These are phyloP conservation scores for Naganishia kalamii DNA, from an alignment of 768 basidiomycete species.

Conservation along the genomic window DNA sequence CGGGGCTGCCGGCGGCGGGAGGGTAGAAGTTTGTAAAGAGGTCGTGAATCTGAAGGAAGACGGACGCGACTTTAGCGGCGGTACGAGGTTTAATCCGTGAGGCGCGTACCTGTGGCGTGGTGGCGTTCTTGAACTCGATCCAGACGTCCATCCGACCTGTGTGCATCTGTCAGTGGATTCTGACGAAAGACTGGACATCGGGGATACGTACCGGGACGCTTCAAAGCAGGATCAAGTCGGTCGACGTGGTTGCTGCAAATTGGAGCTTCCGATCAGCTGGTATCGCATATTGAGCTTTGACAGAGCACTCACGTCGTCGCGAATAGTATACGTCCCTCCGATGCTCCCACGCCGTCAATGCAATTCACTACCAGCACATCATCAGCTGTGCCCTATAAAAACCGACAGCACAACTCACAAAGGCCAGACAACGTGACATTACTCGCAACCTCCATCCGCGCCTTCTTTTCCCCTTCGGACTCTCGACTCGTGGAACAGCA, in stretches of 20 bases:
- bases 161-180: background rate
- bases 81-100: background rate
- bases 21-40: constrained; percentile 43
- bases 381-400: background rate
- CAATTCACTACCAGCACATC: no score
- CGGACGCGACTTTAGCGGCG: background rate
- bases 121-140: constrained; percentile 75
- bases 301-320: constrained; percentile 58
- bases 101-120: constrained; percentile 64
- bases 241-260: constrained; percentile 73
- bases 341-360: constrained; percentile 76
- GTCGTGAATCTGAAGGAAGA: constrained; percentile 28
- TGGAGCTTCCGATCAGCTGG: no score
- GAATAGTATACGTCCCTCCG: constrained; percentile 80
- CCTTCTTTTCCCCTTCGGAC: background rate
- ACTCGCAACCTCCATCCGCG: background rate
- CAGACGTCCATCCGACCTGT: constrained; percentile 65
- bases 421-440: constrained; percentile 39
- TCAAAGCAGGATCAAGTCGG: constrained; percentile 78
- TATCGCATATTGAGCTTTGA: no score
- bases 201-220: constrained; percentile 77
- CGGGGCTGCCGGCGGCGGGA: background rate
- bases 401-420: constrained; percentile 28
- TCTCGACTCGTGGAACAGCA: constrained; percentile 26
- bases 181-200: background rate